Conservation (phyloP, 2,329 filamentous ascomycete genomes). For the Cyphellophora europaea region DNA sequence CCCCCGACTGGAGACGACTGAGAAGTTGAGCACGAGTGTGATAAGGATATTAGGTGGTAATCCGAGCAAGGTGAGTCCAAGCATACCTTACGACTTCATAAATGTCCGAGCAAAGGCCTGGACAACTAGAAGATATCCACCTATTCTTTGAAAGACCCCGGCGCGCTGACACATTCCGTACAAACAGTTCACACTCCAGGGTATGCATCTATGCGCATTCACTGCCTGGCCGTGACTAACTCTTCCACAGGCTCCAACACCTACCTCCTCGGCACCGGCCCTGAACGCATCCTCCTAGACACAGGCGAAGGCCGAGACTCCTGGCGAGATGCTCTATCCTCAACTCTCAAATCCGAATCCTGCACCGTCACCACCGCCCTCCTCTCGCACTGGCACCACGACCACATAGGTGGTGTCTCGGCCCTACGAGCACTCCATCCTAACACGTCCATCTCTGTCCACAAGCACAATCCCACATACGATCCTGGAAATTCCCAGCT, state of each 20-base stretch:
- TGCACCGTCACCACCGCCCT: slow-evolving; percentile 61
- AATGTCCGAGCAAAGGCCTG: not conserved
- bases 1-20: slow-evolving; percentile 59
- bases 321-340: slow-evolving; percentile 61
- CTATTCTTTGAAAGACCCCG: not conserved
- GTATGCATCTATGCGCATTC: not conserved
- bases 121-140: not conserved
- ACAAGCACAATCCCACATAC: slow-evolving; percentile 32
- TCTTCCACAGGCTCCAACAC: slow-evolving; percentile 79
- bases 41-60: slow-evolving; percentile 85
- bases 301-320: slow-evolving; percentile 71
- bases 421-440: slow-evolving; percentile 61
- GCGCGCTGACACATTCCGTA: not conserved
- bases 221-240: slow-evolving; percentile 37
- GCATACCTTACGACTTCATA: too few species aligned
- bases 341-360: slow-evolving; percentile 55
- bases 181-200: not conserved
- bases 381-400: slow-evolving; percentile 86
- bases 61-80: slow-evolving; percentile 63
- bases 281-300: slow-evolving; percentile 70
- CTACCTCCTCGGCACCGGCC: slow-evolving; percentile 75
- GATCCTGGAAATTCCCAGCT: slow-evolving; percentile 48
- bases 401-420: slow-evolving; percentile 69
- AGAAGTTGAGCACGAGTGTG: slow-evolving; percentile 66
- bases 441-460: slow-evolving; percentile 38